phyloP scores from a whole-genome alignment of 805 yeast species.

The Scheffersomyces spartinae region DNA sequence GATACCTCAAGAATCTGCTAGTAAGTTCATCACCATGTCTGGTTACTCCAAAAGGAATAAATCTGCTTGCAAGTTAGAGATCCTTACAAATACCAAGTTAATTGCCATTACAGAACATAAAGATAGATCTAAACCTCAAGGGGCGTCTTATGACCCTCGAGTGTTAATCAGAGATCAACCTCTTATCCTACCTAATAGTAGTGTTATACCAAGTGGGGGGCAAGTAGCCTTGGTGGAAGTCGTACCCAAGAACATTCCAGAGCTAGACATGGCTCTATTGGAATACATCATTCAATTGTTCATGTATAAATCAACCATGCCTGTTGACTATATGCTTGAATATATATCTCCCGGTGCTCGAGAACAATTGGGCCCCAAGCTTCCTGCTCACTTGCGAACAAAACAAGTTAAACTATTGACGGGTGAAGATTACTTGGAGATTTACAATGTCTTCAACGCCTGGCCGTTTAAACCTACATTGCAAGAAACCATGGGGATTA shows the following conservation, averaged over 20 bases:
- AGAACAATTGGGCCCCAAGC: conserved; percentile 30
- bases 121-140: conserved; percentile 14
- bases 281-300: conserved; percentile 59
- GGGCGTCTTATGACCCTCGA: conserved; percentile 24
- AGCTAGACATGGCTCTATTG: conserved; percentile 38
- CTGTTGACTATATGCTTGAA: conserved; percentile 34
- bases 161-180: conserved; percentile 26
- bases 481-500: too few relatives aligned
- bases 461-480: conserved; percentile 98
- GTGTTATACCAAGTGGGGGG: conserved; percentile 17
- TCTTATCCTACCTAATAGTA: conserved; percentile 13
- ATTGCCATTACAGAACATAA: conserved; percentile 33
- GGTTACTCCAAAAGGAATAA: conserved; percentile 45
- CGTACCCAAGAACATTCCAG: conserved; percentile 22
- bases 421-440: conserved; percentile 38
- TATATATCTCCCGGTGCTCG: conserved; percentile 76
- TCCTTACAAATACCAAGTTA: conserved; percentile 47
- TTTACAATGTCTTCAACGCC: conserved; percentile 40
- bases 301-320: conserved; percentile 34
- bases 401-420: too few relatives aligned
- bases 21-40: conserved; percentile 48
- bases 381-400: too few relatives aligned
- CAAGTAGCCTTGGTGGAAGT: conserved; percentile 50
- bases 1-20: conserved; percentile 16
- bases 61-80: conserved; percentile 51